A percentile compares a stretch with the other conserved stretches of the same genome.
phyloP scores from a whole-genome alignment of 2,329 filamentous ascomycete species.

The Leptographium procerum region DNA sequence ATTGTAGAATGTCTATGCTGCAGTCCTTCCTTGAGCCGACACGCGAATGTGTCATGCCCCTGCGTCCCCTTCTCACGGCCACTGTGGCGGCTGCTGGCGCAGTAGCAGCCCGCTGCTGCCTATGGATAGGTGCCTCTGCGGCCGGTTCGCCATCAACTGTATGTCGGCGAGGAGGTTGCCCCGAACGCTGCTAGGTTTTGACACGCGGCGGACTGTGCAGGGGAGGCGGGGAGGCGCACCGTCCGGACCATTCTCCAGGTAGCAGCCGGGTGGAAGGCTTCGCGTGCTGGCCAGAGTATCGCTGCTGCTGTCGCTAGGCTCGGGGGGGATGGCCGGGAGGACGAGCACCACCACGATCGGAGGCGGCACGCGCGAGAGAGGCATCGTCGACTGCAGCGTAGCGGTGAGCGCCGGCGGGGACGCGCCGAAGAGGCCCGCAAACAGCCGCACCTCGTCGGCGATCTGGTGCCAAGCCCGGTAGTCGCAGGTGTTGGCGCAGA shows the following conservation, averaged over 20 bases:
- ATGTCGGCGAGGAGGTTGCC: not conserved
- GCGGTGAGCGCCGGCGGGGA: not conserved
- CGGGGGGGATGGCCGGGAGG: not conserved
- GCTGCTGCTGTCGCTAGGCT: not conserved
- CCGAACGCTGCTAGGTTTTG: slow-evolving; percentile 1
- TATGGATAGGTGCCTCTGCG: not conserved
- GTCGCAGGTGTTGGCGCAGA: slow-evolving; percentile 20
- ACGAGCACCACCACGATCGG: not conserved
- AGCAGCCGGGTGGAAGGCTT: not conserved
- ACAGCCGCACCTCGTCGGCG: slow-evolving; percentile 18
- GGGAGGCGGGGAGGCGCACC: not conserved
- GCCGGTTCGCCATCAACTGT: not conserved
- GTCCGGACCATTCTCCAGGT: not conserved
- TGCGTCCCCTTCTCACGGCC: not conserved
- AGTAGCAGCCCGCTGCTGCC: not conserved
- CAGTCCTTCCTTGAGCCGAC: too few relatives aligned
- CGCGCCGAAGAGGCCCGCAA: slow-evolving; percentile 12
- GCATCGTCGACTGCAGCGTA: not conserved
- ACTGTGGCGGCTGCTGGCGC: not conserved
- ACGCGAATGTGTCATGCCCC: not conserved
- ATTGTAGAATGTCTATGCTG: not conserved
- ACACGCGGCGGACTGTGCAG: slow-evolving; percentile 1
- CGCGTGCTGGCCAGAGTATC: not conserved
- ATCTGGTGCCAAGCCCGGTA: slow-evolving; percentile 19
- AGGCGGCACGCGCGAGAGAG: not conserved